Evolutionary conservation across 202 grass and related monocot species (phyloP), one percentile per base, ranked within the genome.

Genomic region (Miscanthus sacchariflorus): DNA sequence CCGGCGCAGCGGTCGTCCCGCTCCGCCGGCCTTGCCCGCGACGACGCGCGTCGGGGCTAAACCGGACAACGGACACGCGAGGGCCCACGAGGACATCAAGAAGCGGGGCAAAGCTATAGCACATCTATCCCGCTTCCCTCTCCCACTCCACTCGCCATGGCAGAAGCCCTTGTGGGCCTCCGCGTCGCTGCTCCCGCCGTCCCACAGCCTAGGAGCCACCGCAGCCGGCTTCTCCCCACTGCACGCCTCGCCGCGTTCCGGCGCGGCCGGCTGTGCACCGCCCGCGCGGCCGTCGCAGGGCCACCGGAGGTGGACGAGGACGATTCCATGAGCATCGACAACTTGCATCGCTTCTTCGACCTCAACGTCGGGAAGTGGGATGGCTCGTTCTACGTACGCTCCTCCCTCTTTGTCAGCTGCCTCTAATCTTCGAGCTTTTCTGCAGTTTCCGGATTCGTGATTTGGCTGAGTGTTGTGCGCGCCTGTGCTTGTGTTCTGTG

Each of bases 301-400:
- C 74, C 85, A 70, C 84, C 74, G 50, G 85, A 91, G 83, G 79
- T 88, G 78, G 84, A 86, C 71, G 89, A 91, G 39, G 87, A 92
- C 66, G 84, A 94, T 11, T 77, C 85, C 67, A 96, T 99, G 92
- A 93, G 86, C 86, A 92, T 95, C 30, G 96, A 93, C 48, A 94
- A 94, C 78, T 82, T 99, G 75, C 84, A 77, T 42, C 84, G 91
- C 19, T 99, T 96, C 89, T 85, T 95, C 69, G 84, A 93, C 43
- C 74, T 99, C 54, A 99, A 96, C 79, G 54, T 96, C 9, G 94
- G 96, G 28, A 99, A 95, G 68, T 99, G 94, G 96, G 93, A 95
- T 7, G 96, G 94, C 42, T 81, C 90, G 59, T 93, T 96, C 80
- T 95, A 96, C 81, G 94, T 99, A 68, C 46, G 89, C 82, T 33